Conservation (phyloP, 2,329 filamentous ascomycete species). For the Fusarium domesticum region DNA sequence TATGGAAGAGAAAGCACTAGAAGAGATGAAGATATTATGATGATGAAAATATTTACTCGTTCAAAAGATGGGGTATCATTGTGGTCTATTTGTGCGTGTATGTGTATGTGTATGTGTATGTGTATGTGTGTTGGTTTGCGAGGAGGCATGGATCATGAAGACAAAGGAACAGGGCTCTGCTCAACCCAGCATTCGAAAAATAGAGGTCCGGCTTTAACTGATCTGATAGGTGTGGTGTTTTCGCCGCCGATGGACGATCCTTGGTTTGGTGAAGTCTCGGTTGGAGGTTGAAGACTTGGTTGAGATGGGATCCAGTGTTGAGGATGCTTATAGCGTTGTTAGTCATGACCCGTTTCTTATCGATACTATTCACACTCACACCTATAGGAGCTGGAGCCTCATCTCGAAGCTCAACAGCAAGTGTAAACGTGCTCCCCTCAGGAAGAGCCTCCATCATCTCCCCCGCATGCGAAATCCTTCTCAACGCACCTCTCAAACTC, state of each 20-base stretch:
- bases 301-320: conserved; percentile 60
- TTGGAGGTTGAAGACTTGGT: conserved; percentile 42
- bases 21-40: conserved; percentile 21
- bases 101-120: no score
- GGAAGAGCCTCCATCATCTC: conserved; percentile 58
- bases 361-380: conserved; percentile 38
- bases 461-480: conserved; percentile 58
- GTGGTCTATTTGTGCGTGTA: neutral
- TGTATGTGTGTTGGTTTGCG: neutral
- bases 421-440: conserved; percentile 66
- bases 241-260: conserved; percentile 35
- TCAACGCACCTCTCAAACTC: conserved; percentile 66
- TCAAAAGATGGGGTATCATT: conserved; percentile 6
- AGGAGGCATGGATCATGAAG: neutral
- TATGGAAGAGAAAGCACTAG: conserved; percentile 20
- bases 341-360: neutral
- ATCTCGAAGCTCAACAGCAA: conserved; percentile 71
- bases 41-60: neutral
- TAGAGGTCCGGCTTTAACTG: conserved; percentile 56
- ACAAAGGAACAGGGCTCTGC: conserved; percentile 17
- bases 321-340: conserved; percentile 45
- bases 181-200: conserved; percentile 67
- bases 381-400: conserved; percentile 56
- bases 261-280: conserved; percentile 29
- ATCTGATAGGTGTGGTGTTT: conserved; percentile 49